A percentile compares a stretch with the other conserved stretches of the same genome.
Evolutionary conservation across 768 basidiomycete species (phyloP).

Genomic region (Leccinellum luteum): DNA sequence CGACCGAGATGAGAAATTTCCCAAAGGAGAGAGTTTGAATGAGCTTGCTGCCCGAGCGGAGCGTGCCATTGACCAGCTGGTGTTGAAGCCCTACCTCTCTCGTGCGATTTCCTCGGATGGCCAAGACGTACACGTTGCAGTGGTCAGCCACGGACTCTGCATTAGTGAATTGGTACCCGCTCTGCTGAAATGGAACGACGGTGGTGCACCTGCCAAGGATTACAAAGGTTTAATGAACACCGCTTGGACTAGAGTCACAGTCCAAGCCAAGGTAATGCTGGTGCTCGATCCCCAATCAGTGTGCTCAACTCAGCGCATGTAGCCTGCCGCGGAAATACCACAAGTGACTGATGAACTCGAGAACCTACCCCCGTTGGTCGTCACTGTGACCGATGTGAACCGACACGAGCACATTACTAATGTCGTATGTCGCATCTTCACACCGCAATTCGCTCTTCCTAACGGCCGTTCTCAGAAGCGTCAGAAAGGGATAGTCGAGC

Average conservation of each 20-base stretch:
- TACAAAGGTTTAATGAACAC: constrained; percentile 63
- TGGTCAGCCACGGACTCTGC: constrained; percentile 77
- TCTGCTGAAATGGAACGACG: constrained; percentile 43
- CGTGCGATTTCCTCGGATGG: constrained; percentile 38
- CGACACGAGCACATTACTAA: constrained; percentile 51
- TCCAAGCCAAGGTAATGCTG: constrained; percentile 46
- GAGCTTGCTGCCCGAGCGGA: constrained; percentile 60
- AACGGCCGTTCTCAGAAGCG: constrained; percentile 44
- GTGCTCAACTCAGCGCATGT: constrained; percentile 3
- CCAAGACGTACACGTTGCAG: constrained; percentile 50
- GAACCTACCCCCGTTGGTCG: constrained; percentile 34
- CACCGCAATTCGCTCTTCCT: not conserved
- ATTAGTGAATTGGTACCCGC: constrained; percentile 58
- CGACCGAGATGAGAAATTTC: constrained; percentile 52
- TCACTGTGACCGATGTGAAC: constrained; percentile 53
- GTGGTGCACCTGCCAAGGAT: constrained; percentile 24
- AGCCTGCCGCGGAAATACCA: constrained; percentile 32
- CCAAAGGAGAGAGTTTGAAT: constrained; percentile 67
- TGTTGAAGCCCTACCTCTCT: constrained; percentile 53
- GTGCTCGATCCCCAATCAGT: not conserved
- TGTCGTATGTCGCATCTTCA: constrained; percentile 44
- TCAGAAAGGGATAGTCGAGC: constrained; percentile 75
- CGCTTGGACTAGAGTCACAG: constrained; percentile 58
- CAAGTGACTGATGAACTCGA: constrained; percentile 17
- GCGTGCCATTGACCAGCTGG: constrained; percentile 45